Conservation (phyloP, 73 alveolate genomes). For the Breviolum minutum region DNA sequence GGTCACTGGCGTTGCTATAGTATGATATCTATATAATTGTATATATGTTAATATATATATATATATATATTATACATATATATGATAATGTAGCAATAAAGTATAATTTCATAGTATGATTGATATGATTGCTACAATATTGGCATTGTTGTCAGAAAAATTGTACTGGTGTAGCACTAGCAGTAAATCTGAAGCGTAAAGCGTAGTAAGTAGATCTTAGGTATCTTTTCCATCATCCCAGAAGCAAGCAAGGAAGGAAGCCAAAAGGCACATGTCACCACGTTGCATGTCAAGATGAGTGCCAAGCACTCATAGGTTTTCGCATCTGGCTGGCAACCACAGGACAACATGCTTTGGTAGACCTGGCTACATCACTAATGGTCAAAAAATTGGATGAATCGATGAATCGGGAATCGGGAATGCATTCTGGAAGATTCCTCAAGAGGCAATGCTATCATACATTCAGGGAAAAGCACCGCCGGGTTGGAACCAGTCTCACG, state of each 20-base stretch:
- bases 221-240: too few species aligned
- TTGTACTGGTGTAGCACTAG: too few species aligned
- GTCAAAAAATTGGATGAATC: too few species aligned
- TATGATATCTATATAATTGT: not conserved
- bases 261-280: not conserved
- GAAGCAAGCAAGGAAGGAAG: too few species aligned
- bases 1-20: not conserved
- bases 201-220: too few species aligned
- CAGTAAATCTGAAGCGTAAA: too few species aligned
- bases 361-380: not conserved
- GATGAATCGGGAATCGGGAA: too few species aligned
- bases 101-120: not conserved
- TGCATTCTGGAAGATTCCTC: too few species aligned
- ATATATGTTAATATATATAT: not conserved
- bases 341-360: slow-evolving; percentile 10
- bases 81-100: not conserved
- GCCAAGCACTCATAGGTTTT: slow-evolving; percentile 43
- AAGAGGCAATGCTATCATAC: too few species aligned
- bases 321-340: slow-evolving; percentile 43
- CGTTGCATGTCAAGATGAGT: not conserved
- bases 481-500: too few species aligned
- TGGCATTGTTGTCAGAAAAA: not conserved
- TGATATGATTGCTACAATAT: too few species aligned
- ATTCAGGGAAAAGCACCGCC: too few species aligned
- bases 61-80: not conserved